phyloP scores from a whole-genome alignment of 1,284 basidiomycete species.

The Rhizoctonia solani region DNA sequence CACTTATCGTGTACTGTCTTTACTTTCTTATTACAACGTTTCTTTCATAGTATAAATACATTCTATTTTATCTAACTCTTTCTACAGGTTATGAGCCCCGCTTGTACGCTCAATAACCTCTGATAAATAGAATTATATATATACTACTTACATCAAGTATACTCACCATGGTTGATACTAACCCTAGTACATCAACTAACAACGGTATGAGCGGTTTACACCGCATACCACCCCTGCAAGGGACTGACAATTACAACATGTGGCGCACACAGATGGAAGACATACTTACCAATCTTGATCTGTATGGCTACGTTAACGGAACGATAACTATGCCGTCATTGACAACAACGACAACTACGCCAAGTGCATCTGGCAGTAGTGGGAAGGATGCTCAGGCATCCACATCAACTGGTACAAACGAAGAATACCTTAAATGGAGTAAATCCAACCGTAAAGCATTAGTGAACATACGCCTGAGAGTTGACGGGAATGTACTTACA shows the following conservation, averaged over 20 bases:
- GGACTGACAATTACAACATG: slow-evolving; percentile 4
- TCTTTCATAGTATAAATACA: too few relatives aligned
- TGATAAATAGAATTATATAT: not conserved
- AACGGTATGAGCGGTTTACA: not conserved
- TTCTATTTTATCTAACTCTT: not conserved
- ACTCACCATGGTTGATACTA: not conserved
- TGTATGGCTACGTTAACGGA: not conserved
- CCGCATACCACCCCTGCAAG: too few relatives aligned
- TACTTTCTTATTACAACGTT: too few relatives aligned
- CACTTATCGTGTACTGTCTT: too few relatives aligned
- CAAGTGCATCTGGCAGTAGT: too few relatives aligned
- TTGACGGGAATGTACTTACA: not conserved
- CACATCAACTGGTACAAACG: not conserved
- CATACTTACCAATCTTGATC: slow-evolving; percentile 12
- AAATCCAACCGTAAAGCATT: slow-evolving; percentile 8
- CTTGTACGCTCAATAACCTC: not conserved
- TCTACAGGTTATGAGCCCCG: not conserved
- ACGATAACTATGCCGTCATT: not conserved
- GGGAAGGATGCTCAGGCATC: not conserved
- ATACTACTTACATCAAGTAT: not conserved
- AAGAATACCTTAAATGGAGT: not conserved
- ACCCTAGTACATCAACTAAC: not conserved
- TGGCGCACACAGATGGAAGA: slow-evolving; percentile 14
- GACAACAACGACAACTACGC: too few relatives aligned
- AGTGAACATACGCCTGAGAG: not conserved